Evolutionary conservation across 2,329 filamentous ascomycete species (phyloP), one percentile per base, ranked within the genome.

Genomic region (Thermomyces lanuginosus): DNA sequence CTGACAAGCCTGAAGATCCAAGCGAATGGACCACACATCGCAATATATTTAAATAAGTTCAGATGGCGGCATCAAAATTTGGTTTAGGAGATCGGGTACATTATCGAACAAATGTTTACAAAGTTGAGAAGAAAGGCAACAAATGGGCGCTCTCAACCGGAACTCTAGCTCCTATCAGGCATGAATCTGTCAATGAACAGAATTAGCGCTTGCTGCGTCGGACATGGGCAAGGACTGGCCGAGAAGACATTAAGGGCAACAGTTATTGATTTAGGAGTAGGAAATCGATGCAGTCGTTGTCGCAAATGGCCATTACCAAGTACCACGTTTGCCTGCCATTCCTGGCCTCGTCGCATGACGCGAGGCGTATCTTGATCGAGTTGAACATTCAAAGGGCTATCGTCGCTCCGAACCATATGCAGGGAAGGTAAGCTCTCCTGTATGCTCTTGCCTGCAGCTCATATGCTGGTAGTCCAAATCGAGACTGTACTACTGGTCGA

Each of bases 401-500:
- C 48, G 63, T 14, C 49, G 42, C 5, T 56, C 64, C 0, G 44
- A 56, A 8, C 39, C 41, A 1, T 63, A 71, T 20, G 46, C 66
- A 10, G 55, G 65, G 4, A 72, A 72, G 24, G 69, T 63, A n/a
- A 45, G 56, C 1, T 51, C 8, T 56, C 1, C 63, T 5, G 16
- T 9, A 14, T n/a, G 51, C 8, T 56, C 1, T 63, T 5, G 16
- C 10, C 16, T n/a, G 8, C 7, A 10, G 4, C n/a, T n/a, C n/a
- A n/a, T n/a, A n/a, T n/a, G n/a, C n/a, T n/a, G n/a, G n/a, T n/a
- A n/a, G n/a, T n/a, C n/a, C n/a, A n/a, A n/a, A 53, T 2, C 51
- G 16, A 64, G 54, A 71, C 62, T 31, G 54, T 70, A 4, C 53
- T 72, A 2, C 41, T 72, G 2, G 55, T 72, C 12, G 67, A 67